Base-by-base conservation (phyloP, 352 stramenopile genomes). In the Hyaloperonospora arabidopsidis region DNA sequence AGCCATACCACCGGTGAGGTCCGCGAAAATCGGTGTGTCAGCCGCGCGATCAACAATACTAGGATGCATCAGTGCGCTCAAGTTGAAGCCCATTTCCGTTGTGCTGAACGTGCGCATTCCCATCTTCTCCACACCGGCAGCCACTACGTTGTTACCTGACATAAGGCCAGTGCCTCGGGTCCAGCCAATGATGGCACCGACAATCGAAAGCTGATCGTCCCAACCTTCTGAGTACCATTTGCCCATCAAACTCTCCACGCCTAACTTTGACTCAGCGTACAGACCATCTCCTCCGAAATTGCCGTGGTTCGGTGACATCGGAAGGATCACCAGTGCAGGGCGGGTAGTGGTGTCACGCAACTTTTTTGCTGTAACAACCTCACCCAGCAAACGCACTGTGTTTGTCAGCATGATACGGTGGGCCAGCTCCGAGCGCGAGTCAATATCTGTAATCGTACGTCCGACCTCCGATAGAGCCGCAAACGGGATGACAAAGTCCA, bases 401-500 rank as follows among this genome's bases (percentile, higher is more conserved):
- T 95, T 94, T 21, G 86, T 95, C 40, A 95, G 63, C 83, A 95
- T 94, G 55, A 93, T 87, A 44, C 86, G 84, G 48, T 93, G 86
- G 10, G 84, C 78, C 5, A 93, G 54, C 59, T 95, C 86, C 0
- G 79, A 91, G 11, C 77, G 73, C 15, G 63, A 72, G 45, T 92
- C 82, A 17, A 95, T 86, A 54, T 90, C 77, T 11, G 66, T 65
- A 50, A 95, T 87, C 40, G 76, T 89, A 25, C 76, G 76, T 18
- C 86, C 84, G 35, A 84, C 66, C 50, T 93, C 84, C 2, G 81
- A 89, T 21, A 93, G 67, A 13, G 84, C 86, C 7, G 82, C 86
- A 52, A 95, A 95, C n/a, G 86, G 86, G 18, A 95, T 74, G 4
- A 95, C 65, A 45, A 89, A 93, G 68, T 95, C 86, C 43, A 95